Percentiles rank a stretch among this genome's conserved stretches.
Evolutionary conservation across 257 asterid genomes (phyloP).

Genomic region (Gentiana macrophylla): DNA sequence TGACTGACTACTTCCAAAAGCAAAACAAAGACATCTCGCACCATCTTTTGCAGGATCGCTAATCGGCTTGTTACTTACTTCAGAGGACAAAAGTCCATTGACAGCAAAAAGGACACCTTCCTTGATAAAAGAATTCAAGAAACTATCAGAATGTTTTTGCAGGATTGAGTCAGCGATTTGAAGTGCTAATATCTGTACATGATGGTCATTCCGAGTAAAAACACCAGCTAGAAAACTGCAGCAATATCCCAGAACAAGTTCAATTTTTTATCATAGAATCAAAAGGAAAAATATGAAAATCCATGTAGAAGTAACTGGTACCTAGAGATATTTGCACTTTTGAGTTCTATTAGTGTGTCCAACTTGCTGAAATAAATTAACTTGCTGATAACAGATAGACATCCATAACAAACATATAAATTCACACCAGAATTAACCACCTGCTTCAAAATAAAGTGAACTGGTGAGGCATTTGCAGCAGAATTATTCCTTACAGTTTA

Average conservation of each 20-base stretch:
- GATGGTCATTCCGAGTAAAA: constrained; percentile 75
- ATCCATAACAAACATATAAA: constrained; percentile 62
- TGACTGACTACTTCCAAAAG: constrained; percentile 36
- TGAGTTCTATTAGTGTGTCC: constrained; percentile 49
- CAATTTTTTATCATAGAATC: constrained; percentile 7
- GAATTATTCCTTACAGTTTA: constrained; percentile 4
- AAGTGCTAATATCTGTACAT: constrained; percentile 61
- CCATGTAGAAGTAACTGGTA: constrained; percentile 10
- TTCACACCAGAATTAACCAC: constrained; percentile 85
- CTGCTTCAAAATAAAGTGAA: constrained; percentile 36
- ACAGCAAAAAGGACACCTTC: constrained; percentile 84
- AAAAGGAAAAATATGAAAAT: constrained; percentile 4
- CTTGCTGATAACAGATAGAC: constrained; percentile 78
- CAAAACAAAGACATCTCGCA: constrained; percentile 61
- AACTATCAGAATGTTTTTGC: constrained; percentile 61
- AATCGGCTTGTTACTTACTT: constrained; percentile 35
- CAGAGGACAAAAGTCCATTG: constrained; percentile 49
- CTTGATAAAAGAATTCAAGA: constrained; percentile 63
- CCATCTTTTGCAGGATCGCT: constrained; percentile 29
- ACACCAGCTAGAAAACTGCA: constrained; percentile 94
- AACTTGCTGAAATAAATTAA: constrained; percentile 67
- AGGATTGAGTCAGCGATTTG: constrained; percentile 61
- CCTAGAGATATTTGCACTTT: constrained; percentile 68
- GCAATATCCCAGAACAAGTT: constrained; percentile 7
- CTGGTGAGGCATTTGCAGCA: neutral